Base-by-base conservation (phyloP, 1,284 basidiomycete species). In the Trichosporon inkin region DNA sequence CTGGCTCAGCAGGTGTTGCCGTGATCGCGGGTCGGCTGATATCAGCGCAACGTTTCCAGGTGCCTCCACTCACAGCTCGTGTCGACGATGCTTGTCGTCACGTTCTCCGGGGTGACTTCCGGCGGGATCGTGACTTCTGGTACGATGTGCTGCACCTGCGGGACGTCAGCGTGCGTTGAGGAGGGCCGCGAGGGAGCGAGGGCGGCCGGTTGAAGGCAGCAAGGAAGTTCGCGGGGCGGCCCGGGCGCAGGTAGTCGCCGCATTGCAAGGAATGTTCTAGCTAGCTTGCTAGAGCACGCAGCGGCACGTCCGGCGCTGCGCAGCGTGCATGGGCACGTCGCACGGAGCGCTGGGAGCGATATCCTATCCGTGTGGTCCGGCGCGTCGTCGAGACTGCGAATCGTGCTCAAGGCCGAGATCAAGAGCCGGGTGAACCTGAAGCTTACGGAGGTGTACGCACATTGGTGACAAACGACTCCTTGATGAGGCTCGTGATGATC, bases 91-190 rank as follows among this genome's bases (percentile, higher is more conserved):
- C 93, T 90, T 6, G 92, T 96, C 1, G 93, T 95, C 37, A 95
- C 90, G 74, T 94, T 92, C 81, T 93, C 92, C 52, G 93, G 90
- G 17, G 92, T 94, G 51, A 95, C 91, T 78, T 93, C 90, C 72
- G 92, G 91, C 8, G 93, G 93, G 61, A 96, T 94, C 6, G 93
- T 96, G 52, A 96, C 91, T 79, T 96, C 92, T 14, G 92, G 93
- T 17, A 96, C 88, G 72, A 94, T 83, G 70, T 92, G 90, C 78
- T 89, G 92, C 59, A 91, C 91, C 90, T 90, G 68, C 3, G 61
- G 40, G 28, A n/a, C 41, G 20, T 51, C 10, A 61, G 41, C 37
- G n/a, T 8, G 19, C 10, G 37, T 40, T 10, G 16, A 17, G 13
- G 35, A 20, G 35, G 7, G 16, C 13, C 14, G 28, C 41, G 6